Conservation (phyloP, 1,284 basidiomycete genomes). For the Irpex rosettiformis region DNA sequence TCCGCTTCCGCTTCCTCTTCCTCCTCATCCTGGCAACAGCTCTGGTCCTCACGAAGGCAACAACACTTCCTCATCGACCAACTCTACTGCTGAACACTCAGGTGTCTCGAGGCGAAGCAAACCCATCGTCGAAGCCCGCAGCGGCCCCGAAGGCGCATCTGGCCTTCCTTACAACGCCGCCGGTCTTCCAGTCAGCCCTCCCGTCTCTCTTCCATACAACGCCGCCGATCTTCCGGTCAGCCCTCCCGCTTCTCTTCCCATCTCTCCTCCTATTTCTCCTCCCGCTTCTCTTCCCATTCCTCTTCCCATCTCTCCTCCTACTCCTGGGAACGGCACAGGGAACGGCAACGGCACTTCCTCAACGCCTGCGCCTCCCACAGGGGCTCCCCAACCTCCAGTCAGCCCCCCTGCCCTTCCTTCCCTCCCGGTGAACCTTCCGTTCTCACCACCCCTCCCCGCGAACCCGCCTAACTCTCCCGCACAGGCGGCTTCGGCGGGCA, state of each 20-base stretch:
- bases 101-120: background rate
- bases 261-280: background rate
- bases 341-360: too few species aligned
- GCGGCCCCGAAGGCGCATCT: background rate
- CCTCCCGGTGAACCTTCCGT: background rate
- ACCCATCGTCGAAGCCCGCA: too few species aligned
- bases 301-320: background rate
- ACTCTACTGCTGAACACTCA: background rate
- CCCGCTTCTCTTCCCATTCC: background rate
- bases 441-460: conserved; percentile 21
- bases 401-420: background rate
- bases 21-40: background rate
- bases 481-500: background rate
- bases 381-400: background rate
- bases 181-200: conserved; percentile 5
- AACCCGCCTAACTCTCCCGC: conserved; percentile 24
- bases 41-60: background rate
- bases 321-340: too few species aligned
- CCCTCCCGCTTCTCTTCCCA: conserved; percentile 1
- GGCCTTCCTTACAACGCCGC: background rate
- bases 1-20: background rate
- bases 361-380: background rate
- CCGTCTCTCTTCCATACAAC: conserved; percentile 8
- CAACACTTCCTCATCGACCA: background rate
- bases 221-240: background rate